Evolutionary conservation across 2,329 filamentous ascomycete genomes (phyloP).

Genomic region (Polychaeton citri): DNA sequence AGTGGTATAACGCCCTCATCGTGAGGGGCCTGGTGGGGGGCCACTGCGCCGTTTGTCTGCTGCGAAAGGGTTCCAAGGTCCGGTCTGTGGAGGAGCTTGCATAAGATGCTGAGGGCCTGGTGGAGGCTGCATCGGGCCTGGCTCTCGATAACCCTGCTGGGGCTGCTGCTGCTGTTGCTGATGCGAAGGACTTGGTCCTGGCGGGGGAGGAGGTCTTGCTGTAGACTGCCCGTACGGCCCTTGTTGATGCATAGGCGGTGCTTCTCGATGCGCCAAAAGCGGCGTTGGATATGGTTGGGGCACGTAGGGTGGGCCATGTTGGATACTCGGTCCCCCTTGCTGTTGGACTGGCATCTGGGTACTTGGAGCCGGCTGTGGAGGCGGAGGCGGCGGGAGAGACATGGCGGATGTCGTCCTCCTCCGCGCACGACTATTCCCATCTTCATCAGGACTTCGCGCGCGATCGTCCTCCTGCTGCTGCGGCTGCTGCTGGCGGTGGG

Average conservation of each 20-base stretch:
- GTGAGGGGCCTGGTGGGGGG: background rate
- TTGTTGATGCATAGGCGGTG: background rate
- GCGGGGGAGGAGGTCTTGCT: background rate
- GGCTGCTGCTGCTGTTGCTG: background rate
- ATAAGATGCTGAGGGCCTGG: constrained; percentile 12
- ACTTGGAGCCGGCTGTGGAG: background rate
- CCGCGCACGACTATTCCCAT: background rate
- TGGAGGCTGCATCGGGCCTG: background rate
- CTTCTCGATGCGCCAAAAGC: background rate
- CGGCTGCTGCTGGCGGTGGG: no score
- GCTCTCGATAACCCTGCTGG: background rate
- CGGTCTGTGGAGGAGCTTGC: constrained; percentile 20
- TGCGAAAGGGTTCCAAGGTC: constrained; percentile 21
- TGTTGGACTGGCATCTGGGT: background rate
- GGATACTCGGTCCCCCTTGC: no score
- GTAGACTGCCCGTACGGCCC: background rate
- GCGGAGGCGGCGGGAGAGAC: constrained; percentile 10
- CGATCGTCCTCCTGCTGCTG: no score
- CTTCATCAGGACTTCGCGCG: background rate
- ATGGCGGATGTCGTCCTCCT: background rate
- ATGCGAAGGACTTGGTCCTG: background rate
- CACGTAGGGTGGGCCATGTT: no score
- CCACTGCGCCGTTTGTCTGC: constrained; percentile 7
- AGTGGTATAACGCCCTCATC: background rate
- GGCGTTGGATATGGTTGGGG: background rate